A percentile compares a stretch with the other conserved stretches of the same genome.
Conservation (phyloP, 2,329 filamentous ascomycete genomes). For the Arthrobotrys musiformis region DNA sequence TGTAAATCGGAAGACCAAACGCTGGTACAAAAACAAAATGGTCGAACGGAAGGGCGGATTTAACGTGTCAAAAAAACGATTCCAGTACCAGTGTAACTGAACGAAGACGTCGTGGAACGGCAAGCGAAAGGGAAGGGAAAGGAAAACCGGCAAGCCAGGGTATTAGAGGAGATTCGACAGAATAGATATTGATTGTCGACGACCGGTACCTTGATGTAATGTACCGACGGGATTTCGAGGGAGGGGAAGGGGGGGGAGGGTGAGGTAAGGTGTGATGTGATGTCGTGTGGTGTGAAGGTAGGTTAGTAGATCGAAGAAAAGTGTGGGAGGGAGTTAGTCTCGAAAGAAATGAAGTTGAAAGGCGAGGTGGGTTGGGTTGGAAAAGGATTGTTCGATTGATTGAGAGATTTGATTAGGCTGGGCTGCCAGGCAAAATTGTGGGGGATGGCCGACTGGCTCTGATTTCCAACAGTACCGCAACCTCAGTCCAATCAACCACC, state of each 20-base stretch:
- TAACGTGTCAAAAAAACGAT: constrained; percentile 53
- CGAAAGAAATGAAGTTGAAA: constrained; percentile 35
- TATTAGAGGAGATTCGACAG: constrained; percentile 5
- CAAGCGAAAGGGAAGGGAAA: constrained; percentile 22
- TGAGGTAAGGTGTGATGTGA: too few species aligned
- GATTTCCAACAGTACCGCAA: constrained; percentile 36
- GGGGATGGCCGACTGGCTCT: constrained; percentile 46
- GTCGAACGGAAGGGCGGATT: constrained; percentile 38
- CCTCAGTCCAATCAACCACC: constrained; percentile 13
- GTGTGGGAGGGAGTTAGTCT: constrained; percentile 16
- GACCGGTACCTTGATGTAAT: constrained; percentile 8
- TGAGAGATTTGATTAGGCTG: constrained; percentile 48
- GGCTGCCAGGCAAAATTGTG: constrained; percentile 43
- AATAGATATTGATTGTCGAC: constrained; percentile 24
- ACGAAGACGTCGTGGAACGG: constrained; percentile 39
- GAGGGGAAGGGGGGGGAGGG: not conserved
- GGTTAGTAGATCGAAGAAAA: not conserved
- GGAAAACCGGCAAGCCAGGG: constrained; percentile 19
- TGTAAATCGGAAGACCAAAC: constrained; percentile 31
- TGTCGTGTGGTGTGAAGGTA: constrained; percentile 46
- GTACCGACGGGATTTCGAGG: constrained; percentile 15
- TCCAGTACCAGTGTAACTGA: constrained; percentile 46
- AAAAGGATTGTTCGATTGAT: constrained; percentile 36
- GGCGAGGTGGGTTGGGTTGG: constrained; percentile 31
- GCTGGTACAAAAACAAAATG: constrained; percentile 1